A percentile compares a stretch with the other conserved stretches of the same genome.
Conservation (phyloP, 441 rosid genomes). For the Croton laevigatus region DNA sequence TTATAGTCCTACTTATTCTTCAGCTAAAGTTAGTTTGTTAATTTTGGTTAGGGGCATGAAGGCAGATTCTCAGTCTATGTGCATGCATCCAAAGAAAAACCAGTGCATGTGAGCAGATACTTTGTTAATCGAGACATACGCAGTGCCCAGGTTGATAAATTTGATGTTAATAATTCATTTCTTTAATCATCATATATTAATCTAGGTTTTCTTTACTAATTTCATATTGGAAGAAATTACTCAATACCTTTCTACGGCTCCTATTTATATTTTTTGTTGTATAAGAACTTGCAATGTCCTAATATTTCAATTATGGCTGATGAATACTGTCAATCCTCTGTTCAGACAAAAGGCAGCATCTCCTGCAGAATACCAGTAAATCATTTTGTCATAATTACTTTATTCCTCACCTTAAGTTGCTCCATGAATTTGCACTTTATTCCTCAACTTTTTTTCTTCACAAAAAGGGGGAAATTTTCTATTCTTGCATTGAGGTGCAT, state of each 20-base stretch:
- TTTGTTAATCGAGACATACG: conserved; percentile 72
- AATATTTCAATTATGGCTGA: neutral
- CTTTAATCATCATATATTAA: neutral
- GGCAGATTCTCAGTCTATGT: conserved; percentile 80
- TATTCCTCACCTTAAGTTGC: neutral
- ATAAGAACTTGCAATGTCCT: neutral
- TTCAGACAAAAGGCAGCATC: neutral
- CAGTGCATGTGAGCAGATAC: conserved; percentile 79
- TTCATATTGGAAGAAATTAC: neutral
- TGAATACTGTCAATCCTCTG: neutral
- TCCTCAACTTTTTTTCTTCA: neutral
- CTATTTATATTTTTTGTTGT: neutral
- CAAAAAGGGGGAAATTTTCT: neutral
- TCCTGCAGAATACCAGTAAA: neutral
- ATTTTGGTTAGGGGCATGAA: conserved; percentile 72
- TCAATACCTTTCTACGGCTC: neutral
- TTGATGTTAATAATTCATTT: conserved; percentile 13
- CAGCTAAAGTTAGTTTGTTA: conserved; percentile 18
- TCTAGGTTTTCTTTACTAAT: neutral
- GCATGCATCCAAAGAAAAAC: conserved; percentile 77
- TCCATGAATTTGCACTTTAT: neutral
- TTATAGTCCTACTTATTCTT: conserved; percentile 2
- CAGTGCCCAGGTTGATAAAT: conserved; percentile 59
- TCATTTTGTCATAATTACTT: neutral
- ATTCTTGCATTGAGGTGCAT: neutral